Percentiles rank a stretch among this genome's conserved stretches.
Conservation (phyloP, 1,284 basidiomycete species). For the Trametes pubescens region DNA sequence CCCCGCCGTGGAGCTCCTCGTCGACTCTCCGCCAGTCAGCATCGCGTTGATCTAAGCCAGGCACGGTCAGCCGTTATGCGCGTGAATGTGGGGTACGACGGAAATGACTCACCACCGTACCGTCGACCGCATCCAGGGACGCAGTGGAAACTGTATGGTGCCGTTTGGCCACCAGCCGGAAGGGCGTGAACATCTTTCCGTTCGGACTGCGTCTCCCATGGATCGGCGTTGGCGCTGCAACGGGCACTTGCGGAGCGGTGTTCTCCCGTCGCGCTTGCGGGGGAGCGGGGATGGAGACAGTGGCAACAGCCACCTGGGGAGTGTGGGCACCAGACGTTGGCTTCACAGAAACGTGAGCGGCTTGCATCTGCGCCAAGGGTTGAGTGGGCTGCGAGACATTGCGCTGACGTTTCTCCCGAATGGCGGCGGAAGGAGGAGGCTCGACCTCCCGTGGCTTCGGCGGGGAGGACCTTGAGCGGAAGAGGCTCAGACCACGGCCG, state of each 20-base stretch:
- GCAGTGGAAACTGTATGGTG: conserved; percentile 75
- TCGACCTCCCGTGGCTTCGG: conserved; percentile 41
- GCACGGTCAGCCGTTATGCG: conserved; percentile 19
- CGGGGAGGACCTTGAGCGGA: conserved; percentile 47
- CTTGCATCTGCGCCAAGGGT: conserved; percentile 21
- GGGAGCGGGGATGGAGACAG: conserved; percentile 34
- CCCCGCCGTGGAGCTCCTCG: conserved; percentile 61
- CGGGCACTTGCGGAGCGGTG: conserved; percentile 15
- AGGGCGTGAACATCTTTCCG: conserved; percentile 63
- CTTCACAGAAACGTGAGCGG: conserved; percentile 9
- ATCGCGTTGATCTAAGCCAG: conserved; percentile 66
- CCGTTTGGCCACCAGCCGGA: conserved; percentile 67
- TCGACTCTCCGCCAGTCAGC: conserved; percentile 76
- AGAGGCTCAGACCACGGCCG: conserved; percentile 42
- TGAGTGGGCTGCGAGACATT: conserved; percentile 39
- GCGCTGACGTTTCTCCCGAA: conserved; percentile 37
- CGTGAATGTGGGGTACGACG: neutral
- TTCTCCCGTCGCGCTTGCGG: conserved; percentile 21
- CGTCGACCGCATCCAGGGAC: conserved; percentile 78
- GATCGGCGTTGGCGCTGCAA: conserved; percentile 35
- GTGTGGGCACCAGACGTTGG: conserved; percentile 1
- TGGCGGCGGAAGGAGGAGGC: conserved; percentile 36
- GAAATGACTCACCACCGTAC: conserved; percentile 67
- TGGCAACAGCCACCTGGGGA: conserved; percentile 26
- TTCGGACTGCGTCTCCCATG: conserved; percentile 47